Evolutionary conservation across 495 filamentous ascomycete genomes (phyloP), one percentile per base, ranked within the genome.

Genomic region (Pyrenula massariospora): DNA sequence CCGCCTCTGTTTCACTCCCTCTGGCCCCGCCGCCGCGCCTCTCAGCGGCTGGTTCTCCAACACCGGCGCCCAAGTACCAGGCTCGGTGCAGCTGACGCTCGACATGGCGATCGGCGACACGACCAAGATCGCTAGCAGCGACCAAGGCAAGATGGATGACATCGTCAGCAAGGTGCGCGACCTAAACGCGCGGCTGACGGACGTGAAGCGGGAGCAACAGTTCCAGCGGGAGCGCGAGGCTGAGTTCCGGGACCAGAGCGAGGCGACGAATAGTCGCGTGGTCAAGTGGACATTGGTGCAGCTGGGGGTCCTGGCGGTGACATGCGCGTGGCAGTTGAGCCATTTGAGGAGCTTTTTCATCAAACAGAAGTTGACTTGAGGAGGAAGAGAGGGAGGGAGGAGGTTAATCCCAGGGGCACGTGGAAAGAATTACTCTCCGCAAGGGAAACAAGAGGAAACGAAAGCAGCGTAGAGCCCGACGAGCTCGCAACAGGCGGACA

Each of bases 301-400:
- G 70, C 72, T 96, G 57, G 79, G 83, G 56, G 83, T 98, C n/a
- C 75, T 98, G 47, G 90, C 87, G 24, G 78, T 86, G 52, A 94
- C 93, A 24, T 98, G 93, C 70, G 89, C 93, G 56, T 98, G 93
- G 93, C 93, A 98, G 71, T 78, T 98, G 25, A 94, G 89, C 12
- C 91, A 97, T 70, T 80, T 98, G 55, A 78, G 93, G 56, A 86
- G 88, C 22, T 98, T 98, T 78, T 98, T 98, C 76, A 98, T 98
- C 77, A 98, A 98, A 81, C 93, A 98, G 76, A 98, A 98, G 77
- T 79, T 98, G 65, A 97, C 93, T 51, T 93, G 56, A 69, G 47
- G 31, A 15, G 31, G n/a, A n/a, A n/a, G n/a, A n/a, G n/a, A n/a
- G n/a, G n/a, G n/a, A n/a, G n/a, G n/a, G n/a, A n/a, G n/a, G n/a